A percentile compares a stretch with the other conserved stretches of the same genome.
These are phyloP conservation scores for Pseudotulostoma volvatum DNA, from an alignment of 495 filamentous ascomycete species.

Conservation along the genomic window DNA sequence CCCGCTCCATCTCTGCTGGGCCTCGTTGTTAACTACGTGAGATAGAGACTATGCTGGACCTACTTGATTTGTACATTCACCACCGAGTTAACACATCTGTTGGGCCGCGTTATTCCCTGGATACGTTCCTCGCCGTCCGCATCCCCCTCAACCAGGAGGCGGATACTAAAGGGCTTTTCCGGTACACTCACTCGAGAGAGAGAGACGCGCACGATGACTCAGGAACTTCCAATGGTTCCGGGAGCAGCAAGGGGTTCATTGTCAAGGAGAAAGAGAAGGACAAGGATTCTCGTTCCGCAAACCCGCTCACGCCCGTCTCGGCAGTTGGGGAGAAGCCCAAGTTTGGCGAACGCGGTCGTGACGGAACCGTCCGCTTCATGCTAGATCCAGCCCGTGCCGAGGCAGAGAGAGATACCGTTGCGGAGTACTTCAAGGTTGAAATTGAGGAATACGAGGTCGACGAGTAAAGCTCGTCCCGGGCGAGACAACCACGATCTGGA, in stretches of 20 bases:
- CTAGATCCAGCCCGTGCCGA: constrained; percentile 64
- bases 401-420: constrained; percentile 50
- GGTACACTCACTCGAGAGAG: constrained; percentile 36
- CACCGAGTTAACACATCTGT: constrained; percentile 55
- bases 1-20: background rate
- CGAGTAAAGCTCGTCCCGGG: too few relatives aligned
- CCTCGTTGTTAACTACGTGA: background rate
- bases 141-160: constrained; percentile 72
- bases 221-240: background rate
- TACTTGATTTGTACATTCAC: constrained; percentile 78
- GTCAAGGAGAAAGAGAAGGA: constrained; percentile 5
- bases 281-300: constrained; percentile 10
- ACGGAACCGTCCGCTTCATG: constrained; percentile 80
- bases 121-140: constrained; percentile 65
- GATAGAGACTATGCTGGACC: constrained; percentile 64
- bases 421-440: constrained; percentile 53
- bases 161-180: constrained; percentile 33
- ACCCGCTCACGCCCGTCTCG: constrained; percentile 22
- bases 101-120: constrained; percentile 50
- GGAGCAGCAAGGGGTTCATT: background rate
- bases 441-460: constrained; percentile 41
- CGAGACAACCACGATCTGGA: too few relatives aligned
- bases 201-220: too few relatives aligned
- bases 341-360: constrained; percentile 37
- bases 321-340: constrained; percentile 31